These are phyloP conservation scores for Phytophthora fragariae DNA, from an alignment of 352 stramenopile species.

Conservation along the genomic window DNA sequence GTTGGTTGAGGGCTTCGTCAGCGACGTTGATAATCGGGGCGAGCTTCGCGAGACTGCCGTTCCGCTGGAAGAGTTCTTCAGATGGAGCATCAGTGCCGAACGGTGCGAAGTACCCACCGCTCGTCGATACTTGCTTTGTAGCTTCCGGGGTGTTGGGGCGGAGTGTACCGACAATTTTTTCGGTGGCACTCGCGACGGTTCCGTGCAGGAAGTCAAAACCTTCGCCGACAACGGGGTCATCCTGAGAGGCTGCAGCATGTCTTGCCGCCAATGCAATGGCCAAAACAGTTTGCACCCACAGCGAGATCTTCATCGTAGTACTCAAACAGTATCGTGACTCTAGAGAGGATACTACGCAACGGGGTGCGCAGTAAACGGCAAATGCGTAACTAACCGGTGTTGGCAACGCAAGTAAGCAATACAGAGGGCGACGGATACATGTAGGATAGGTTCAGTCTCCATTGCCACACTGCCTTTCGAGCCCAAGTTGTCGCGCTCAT, in stretches of 20 bases:
- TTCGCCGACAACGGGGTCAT: slow-evolving; percentile 19
- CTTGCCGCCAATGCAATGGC: neutral
- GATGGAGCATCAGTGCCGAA: slow-evolving; percentile 48
- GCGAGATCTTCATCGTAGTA: slow-evolving; percentile 13
- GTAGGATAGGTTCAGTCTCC: neutral
- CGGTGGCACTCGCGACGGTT: slow-evolving; percentile 13
- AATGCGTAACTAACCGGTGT: neutral
- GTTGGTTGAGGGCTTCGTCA: slow-evolving; percentile 38
- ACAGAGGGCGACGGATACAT: neutral
- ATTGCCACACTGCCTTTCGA: neutral
- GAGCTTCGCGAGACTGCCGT: slow-evolving; percentile 42
- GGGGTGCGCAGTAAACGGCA: neutral
- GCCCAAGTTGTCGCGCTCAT: neutral
- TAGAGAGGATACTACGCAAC: neutral
- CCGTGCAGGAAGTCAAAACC: slow-evolving; percentile 10
- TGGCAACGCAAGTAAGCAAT: neutral
- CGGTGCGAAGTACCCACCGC: slow-evolving; percentile 33
- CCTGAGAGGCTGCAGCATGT: neutral
- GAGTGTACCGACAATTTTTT: slow-evolving; percentile 3
- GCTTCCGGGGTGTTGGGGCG: neutral
- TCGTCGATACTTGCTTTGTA: slow-evolving; percentile 7
- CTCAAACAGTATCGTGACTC: neutral
- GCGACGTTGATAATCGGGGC: slow-evolving; percentile 61
- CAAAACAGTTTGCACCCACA: neutral
- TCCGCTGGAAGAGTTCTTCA: slow-evolving; percentile 49